A percentile compares a stretch with the other conserved stretches of the same genome.
These are phyloP conservation scores for Chloranthus sessilifolius DNA, from an alignment of 164 flowering plant species.

Conservation along the genomic window DNA sequence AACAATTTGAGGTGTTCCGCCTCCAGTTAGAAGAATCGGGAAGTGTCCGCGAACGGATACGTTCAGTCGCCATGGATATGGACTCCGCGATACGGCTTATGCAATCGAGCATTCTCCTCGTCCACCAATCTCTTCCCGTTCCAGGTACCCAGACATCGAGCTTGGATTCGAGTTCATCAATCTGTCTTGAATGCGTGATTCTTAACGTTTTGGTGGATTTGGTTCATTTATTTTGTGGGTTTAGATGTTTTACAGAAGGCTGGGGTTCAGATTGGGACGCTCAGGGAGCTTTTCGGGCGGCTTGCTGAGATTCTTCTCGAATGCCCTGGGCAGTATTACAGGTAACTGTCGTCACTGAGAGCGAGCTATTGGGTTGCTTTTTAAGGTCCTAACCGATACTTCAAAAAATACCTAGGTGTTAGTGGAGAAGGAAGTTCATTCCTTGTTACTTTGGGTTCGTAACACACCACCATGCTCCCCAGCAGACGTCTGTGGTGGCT, in stretches of 20 bases:
- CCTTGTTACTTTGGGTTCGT: no score
- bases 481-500: no score
- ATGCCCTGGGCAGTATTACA: constrained; percentile 74
- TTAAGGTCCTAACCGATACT: no score
- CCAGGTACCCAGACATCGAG: constrained; percentile 40
- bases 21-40: constrained; percentile 67
- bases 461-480: no score
- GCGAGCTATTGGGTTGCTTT: not conserved
- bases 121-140: constrained; percentile 78
- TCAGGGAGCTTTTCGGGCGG: constrained; percentile 43
- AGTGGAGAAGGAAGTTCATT: no score
- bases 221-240: constrained; percentile 4
- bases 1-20: constrained; percentile 70
- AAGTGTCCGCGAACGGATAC: constrained; percentile 56
- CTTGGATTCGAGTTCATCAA: not conserved
- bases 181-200: not conserved
- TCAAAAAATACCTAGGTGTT: no score
- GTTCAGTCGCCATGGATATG: constrained; percentile 54
- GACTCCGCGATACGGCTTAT: constrained; percentile 64
- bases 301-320: constrained; percentile 62
- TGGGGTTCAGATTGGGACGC: constrained; percentile 40
- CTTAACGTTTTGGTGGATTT: not conserved
- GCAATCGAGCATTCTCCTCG: constrained; percentile 65
- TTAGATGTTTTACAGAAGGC: constrained; percentile 75
- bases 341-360: constrained; percentile 34